These are phyloP conservation scores for Diaporthe sp. DNA, from an alignment of 2,329 filamentous ascomycete species.

Conservation along the genomic window DNA sequence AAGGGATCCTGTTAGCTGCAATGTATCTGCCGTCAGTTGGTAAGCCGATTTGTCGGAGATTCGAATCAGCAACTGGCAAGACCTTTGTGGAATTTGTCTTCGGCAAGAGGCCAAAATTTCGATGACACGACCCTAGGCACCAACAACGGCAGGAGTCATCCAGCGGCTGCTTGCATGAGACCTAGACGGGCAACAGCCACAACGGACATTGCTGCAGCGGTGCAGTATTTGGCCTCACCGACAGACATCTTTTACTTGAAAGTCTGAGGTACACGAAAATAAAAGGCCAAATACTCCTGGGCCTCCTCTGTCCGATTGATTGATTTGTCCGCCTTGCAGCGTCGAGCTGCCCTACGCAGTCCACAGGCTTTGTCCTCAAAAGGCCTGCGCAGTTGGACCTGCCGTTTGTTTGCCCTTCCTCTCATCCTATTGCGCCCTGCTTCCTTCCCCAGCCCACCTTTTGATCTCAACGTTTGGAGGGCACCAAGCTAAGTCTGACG, in stretches of 20 bases:
- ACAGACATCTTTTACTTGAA: too few species aligned
- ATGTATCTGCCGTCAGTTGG: background rate
- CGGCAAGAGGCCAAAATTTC: background rate
- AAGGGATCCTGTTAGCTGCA: background rate
- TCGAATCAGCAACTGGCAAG: background rate
- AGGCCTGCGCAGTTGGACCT: background rate
- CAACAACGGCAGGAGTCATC: background rate
- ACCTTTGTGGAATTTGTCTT: background rate
- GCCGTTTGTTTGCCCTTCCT: background rate
- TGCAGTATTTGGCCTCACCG: constrained; percentile 1
- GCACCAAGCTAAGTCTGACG: background rate
- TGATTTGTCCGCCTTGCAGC: background rate
- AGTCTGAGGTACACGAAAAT: background rate
- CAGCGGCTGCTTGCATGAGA: constrained; percentile 9
- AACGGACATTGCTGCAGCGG: background rate
- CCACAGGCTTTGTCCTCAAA: background rate
- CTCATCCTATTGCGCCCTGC: background rate
- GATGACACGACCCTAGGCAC: background rate
- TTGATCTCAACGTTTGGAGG: background rate
- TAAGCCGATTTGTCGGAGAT: background rate
- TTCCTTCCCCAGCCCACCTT: background rate
- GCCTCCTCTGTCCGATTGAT: background rate
- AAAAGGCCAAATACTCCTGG: background rate
- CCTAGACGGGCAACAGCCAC: background rate
- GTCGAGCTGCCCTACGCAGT: background rate